These are phyloP conservation scores for Moricandia moricandioides DNA, from an alignment of 345 rosid genomes.

Conservation along the genomic window DNA sequence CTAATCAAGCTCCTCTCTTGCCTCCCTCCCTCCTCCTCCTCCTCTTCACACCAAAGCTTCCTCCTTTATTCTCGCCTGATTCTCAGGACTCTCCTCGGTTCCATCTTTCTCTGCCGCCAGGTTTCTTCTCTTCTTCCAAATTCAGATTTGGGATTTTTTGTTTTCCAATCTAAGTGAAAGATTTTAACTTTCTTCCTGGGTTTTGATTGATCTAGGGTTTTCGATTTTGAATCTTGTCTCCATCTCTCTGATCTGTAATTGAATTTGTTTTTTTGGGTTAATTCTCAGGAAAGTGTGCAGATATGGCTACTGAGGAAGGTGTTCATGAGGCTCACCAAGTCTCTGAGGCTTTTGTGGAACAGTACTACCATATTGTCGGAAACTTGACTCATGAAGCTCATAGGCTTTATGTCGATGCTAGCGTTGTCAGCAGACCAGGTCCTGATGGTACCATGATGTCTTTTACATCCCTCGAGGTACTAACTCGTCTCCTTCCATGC, in stretches of 20 bases:
- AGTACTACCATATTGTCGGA: conserved; percentile 8
- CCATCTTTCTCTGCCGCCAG: conserved; percentile 28
- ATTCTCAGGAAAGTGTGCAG: conserved; percentile 2
- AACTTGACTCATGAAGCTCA: background rate
- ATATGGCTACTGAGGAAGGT: conserved; percentile 40
- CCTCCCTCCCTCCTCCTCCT: background rate
- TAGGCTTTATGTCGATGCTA: conserved; percentile 18
- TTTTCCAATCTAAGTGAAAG: background rate
- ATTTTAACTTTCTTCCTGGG: background rate
- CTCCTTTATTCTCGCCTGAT: background rate
- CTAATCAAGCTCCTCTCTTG: conserved; percentile 16
- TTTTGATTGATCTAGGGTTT: conserved; percentile 22
- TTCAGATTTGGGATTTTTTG: conserved; percentile 1
- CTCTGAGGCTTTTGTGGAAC: conserved; percentile 21
- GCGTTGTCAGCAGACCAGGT: conserved; percentile 28
- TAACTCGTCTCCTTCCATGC: background rate
- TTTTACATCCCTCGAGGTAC: conserved; percentile 25
- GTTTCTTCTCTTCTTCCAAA: background rate
- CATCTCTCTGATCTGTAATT: conserved; percentile 6
- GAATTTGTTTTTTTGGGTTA: background rate
- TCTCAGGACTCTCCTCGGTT: conserved; percentile 26
- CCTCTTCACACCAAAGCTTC: background rate
- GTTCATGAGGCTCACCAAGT: conserved; percentile 3
- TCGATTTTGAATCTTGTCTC: background rate
- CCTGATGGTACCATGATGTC: conserved; percentile 36